Percentiles rank a stretch among this genome's conserved stretches.
phyloP scores from a whole-genome alignment of 805 yeast species.

The Debaryomyces prosopidis region DNA sequence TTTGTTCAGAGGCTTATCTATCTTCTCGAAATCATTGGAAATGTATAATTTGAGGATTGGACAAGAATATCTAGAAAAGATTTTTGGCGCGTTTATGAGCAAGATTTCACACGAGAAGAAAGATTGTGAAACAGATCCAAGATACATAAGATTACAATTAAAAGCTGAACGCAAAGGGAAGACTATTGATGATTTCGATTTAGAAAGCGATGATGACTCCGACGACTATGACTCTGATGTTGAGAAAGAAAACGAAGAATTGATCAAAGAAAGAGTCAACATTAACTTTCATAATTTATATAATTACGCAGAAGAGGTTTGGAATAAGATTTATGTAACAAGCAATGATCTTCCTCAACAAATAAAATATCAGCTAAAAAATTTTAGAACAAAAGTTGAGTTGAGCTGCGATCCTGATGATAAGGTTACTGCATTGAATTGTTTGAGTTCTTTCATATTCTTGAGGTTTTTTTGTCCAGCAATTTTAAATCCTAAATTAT shows the following conservation, averaged over 20 bases:
- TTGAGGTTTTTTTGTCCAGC: constrained; percentile 73
- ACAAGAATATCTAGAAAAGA: constrained; percentile 69
- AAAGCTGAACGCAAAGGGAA: constrained; percentile 25
- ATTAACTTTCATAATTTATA: constrained; percentile 51
- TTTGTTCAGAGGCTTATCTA: constrained; percentile 77
- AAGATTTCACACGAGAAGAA: constrained; percentile 50
- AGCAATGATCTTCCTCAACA: constrained; percentile 73
- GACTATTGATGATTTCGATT: constrained; percentile 19
- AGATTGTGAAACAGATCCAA: constrained; percentile 83
- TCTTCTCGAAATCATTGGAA: constrained; percentile 81
- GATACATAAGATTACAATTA: constrained; percentile 45
- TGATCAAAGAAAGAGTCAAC: constrained; percentile 34
- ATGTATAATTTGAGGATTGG: constrained; percentile 76
- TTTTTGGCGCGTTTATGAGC: constrained; percentile 68
- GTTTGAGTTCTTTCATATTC: constrained; percentile 81
- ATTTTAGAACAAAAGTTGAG: constrained; percentile 65
- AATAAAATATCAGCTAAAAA: constrained; percentile 62
- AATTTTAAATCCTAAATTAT: constrained; percentile 82
- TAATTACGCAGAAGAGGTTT: constrained; percentile 54
- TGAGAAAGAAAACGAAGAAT: constrained; percentile 35
- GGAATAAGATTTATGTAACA: constrained; percentile 65
- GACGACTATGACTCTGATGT: constrained; percentile 24
- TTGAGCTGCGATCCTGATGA: constrained; percentile 58
- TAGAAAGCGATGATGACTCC: constrained; percentile 16
- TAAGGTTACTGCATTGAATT: constrained; percentile 57